A percentile compares a stretch with the other conserved stretches of the same genome.
phyloP scores from a whole-genome alignment of 2,329 filamentous ascomycete species.

The Fusarium albosuccineum region DNA sequence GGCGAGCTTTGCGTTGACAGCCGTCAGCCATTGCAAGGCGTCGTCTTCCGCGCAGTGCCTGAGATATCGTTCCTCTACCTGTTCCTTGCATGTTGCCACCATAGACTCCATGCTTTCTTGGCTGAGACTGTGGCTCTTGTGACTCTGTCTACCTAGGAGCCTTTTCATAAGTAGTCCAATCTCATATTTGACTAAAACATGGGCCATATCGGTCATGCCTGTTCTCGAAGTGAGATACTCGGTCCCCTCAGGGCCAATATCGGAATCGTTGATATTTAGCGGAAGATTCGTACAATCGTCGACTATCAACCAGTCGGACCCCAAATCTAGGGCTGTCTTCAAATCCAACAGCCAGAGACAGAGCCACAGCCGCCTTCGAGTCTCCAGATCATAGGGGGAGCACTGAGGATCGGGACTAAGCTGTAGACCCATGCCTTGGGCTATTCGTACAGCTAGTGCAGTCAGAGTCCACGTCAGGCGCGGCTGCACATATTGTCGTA shows the following conservation, averaged over 20 bases:
- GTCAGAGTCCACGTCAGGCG: conserved; percentile 20
- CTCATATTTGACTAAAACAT: conserved; percentile 19
- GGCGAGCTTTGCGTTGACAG: conserved; percentile 10
- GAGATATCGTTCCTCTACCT: conserved; percentile 17
- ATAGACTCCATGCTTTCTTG: conserved; percentile 11
- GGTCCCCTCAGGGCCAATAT: conserved; percentile 1
- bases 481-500: conserved; percentile 11
- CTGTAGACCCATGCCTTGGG: conserved; percentile 18
- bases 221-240: conserved; percentile 12
- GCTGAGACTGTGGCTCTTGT: not conserved
- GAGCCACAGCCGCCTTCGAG: conserved; percentile 23
- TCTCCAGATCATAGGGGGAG: conserved; percentile 14
- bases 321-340: conserved; percentile 17
- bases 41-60: conserved; percentile 10
- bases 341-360: conserved; percentile 22
- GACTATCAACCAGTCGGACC: conserved; percentile 13
- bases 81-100: not conserved
- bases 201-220: conserved; percentile 28
- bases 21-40: conserved; percentile 17
- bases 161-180: conserved; percentile 13
- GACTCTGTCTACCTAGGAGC: not conserved
- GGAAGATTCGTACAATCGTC: conserved; percentile 2
- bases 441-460: conserved; percentile 21
- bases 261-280: conserved; percentile 24
- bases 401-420: not conserved